These are phyloP conservation scores for Penicillium coffeae DNA, from an alignment of 495 filamentous ascomycete species.

Conservation along the genomic window DNA sequence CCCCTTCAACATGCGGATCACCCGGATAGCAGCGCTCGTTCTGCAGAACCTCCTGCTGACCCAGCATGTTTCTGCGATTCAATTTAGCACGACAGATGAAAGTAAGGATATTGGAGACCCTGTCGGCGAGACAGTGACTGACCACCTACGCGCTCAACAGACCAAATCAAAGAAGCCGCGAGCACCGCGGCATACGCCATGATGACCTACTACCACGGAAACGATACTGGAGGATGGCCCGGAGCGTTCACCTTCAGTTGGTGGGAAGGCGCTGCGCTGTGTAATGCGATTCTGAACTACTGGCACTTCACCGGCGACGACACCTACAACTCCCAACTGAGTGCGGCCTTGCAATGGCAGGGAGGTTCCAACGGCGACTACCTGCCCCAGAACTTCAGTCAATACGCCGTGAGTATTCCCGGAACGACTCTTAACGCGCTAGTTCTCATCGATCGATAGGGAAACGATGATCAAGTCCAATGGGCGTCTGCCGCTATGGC, in stretches of 20 bases:
- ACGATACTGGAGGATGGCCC: slow-evolving; percentile 56
- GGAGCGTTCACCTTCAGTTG: slow-evolving; percentile 57
- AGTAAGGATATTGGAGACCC: background rate
- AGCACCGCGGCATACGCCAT: slow-evolving; percentile 56
- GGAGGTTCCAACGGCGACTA: slow-evolving; percentile 43
- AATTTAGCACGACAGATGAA: background rate
- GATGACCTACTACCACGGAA: slow-evolving; percentile 64
- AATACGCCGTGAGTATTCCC: slow-evolving; percentile 25
- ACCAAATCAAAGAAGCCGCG: slow-evolving; percentile 61
- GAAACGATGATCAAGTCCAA: slow-evolving; percentile 56
- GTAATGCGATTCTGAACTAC: slow-evolving; percentile 46
- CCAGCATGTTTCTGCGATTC: background rate
- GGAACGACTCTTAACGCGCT: background rate
- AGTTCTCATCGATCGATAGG: slow-evolving; percentile 19
- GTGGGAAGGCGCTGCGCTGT: slow-evolving; percentile 73
- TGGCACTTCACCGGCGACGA: slow-evolving; percentile 54
- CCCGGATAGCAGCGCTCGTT: background rate
- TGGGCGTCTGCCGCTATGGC: slow-evolving; percentile 56
- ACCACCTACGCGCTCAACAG: slow-evolving; percentile 32
- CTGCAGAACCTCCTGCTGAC: background rate
- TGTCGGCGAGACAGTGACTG: background rate
- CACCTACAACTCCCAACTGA: slow-evolving; percentile 46
- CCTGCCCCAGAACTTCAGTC: slow-evolving; percentile 40
- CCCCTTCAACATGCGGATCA: background rate
- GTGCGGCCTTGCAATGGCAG: slow-evolving; percentile 46